Percentiles rank a stretch among this genome's conserved stretches.
These are phyloP conservation scores for Podaxis mareebaensis DNA, from an alignment of 768 basidiomycete species.

Conservation along the genomic window DNA sequence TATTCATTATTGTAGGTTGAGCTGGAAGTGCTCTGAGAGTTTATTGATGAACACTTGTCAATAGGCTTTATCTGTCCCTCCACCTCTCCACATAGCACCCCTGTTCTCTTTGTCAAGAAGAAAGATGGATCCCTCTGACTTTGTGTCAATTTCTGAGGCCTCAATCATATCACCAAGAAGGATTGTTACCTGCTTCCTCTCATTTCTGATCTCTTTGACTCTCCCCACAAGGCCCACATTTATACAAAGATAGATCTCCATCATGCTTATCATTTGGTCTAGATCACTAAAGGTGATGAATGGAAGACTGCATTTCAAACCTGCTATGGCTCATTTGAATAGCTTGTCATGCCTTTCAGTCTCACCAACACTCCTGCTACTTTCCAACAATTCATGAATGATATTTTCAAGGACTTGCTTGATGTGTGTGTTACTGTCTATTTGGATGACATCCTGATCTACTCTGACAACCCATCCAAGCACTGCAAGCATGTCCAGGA, in stretches of 20 bases:
- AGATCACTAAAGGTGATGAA: conserved; percentile 39
- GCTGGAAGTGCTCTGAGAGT: too few relatives aligned
- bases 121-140: too few relatives aligned
- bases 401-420: conserved; percentile 37
- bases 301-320: conserved; percentile 46
- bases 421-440: conserved; percentile 42
- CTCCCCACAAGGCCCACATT: conserved; percentile 26
- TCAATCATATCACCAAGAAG: conserved; percentile 20
- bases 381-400: conserved; percentile 45
- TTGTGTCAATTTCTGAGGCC: too few relatives aligned
- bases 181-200: background rate
- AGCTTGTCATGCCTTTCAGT: too few relatives aligned
- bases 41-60: too few relatives aligned
- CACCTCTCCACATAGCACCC: too few relatives aligned
- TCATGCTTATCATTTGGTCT: conserved; percentile 36
- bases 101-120: too few relatives aligned
- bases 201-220: background rate
- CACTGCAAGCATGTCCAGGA: too few relatives aligned
- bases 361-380: conserved; percentile 37
- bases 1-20: too few relatives aligned
- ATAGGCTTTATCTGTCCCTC: too few relatives aligned
- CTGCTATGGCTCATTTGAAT: conserved; percentile 24
- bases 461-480: too few relatives aligned
- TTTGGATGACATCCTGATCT: conserved; percentile 17
- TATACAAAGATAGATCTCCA: conserved; percentile 39